Evolutionary conservation across 2,329 filamentous ascomycete species (phyloP), one percentile per base, ranked within the genome.

Genomic region (Fusarium pseudograminearum): DNA sequence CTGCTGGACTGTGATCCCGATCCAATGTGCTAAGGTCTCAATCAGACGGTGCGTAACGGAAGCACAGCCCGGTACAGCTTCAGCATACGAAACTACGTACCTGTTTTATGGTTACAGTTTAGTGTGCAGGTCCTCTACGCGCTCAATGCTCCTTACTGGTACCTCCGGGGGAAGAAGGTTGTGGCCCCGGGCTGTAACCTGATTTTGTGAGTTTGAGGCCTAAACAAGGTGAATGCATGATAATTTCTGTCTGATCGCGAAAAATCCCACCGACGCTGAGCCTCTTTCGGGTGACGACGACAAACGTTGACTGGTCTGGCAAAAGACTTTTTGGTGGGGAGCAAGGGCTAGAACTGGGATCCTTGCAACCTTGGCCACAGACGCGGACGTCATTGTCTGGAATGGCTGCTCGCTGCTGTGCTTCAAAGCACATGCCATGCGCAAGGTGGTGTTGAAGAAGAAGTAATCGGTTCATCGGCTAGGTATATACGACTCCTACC

Each of bases 1-100:
- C 11, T 40, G 45, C 11, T 40, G 34, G 47, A 51, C 34, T 28
- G 48, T 51, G 48, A 62, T 66, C 68, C 61, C 61, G 61, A 65
- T 65, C 61, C 61, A 57, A 67, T 48, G 67, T 70, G 67, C 67
- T 55, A 70, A 68, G 67, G 67, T 70, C 59, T 70, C 58, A 47
- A 44, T 52, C 41, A 71, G 67, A 55, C 67, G 67, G 67, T 70
- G 67, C 67, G 50, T 36, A 51, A 51, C 47, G 47, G 47, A 36
- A 50, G 26, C 47, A 51, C 24, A 40, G 47, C 47, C 38, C 28
- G 16, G 52, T 20, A 12, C 36, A 40, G 5, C 5, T 26, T 20
- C 26, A 30, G 31, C 41, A 42, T 30, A 33, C n/a, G 15, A 20
- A 52, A 38, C 36, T 61, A 57, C 41, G 47, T 54, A 45, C n/a